phyloP scores from a whole-genome alignment of 352 stramenopile genomes.

The Phytophthora multivora region DNA sequence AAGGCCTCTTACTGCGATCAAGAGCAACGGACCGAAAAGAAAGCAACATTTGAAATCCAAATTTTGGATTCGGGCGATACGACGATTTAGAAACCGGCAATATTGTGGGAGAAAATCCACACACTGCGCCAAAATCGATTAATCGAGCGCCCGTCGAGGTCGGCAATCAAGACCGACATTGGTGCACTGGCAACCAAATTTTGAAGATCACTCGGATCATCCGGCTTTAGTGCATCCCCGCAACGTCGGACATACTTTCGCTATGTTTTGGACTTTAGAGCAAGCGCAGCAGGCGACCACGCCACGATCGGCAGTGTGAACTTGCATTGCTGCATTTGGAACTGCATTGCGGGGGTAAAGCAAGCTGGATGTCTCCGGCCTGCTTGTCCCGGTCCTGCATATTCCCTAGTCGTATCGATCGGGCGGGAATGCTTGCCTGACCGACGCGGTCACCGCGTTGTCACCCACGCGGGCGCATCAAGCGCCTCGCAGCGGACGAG shows the following conservation, averaged over 20 bases:
- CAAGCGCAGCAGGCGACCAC: neutral
- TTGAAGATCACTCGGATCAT: constrained; percentile 10
- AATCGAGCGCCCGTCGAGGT: constrained; percentile 10
- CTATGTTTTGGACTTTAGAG: neutral
- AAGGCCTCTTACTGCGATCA: neutral
- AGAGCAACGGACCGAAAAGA: constrained; percentile 14
- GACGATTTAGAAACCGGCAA: constrained; percentile 21
- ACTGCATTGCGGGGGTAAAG: neutral
- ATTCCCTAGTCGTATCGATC: constrained; percentile 5
- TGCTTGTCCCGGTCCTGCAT: constrained; percentile 9
- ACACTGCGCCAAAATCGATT: constrained; percentile 24
- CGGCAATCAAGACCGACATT: neutral
- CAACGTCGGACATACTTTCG: constrained; percentile 8
- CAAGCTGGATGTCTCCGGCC: neutral
- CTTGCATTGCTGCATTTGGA: constrained; percentile 4
- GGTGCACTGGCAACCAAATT: constrained; percentile 24
- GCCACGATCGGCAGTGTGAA: constrained; percentile 13
- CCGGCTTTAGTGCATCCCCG: constrained; percentile 21
- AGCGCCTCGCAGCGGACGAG: neutral
- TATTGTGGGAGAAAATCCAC: constrained; percentile 28
- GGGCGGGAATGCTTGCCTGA: constrained; percentile 16
- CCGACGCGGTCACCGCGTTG: neutral
- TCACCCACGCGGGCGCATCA: neutral
- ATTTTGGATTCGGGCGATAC: constrained; percentile 11
- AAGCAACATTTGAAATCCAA: constrained; percentile 4